These are phyloP conservation scores for Botryotinia globosa DNA, from an alignment of 2,329 filamentous ascomycete species.

Conservation along the genomic window DNA sequence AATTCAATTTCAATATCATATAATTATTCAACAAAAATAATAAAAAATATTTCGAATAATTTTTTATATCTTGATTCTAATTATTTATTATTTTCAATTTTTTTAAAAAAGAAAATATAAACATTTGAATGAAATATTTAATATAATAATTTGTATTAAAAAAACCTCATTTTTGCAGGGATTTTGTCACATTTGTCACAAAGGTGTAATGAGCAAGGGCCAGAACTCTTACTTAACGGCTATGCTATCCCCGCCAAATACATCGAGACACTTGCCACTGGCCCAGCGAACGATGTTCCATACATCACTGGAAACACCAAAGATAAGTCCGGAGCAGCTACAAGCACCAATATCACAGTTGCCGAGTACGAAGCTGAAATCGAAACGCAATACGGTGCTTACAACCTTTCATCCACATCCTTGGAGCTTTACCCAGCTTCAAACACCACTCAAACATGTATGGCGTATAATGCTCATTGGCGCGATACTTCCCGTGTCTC, in stretches of 20 bases:
- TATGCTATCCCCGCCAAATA: conserved; percentile 31
- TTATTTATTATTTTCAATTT: no score
- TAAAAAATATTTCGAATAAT: no score
- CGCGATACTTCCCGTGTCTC: conserved; percentile 32
- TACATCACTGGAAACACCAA: conserved; percentile 40
- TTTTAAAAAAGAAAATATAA: no score
- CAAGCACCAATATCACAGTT: conserved; percentile 38
- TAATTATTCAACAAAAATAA: no score
- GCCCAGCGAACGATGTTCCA: conserved; percentile 40
- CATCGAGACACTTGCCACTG: conserved; percentile 22
- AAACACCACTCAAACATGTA: conserved; percentile 29
- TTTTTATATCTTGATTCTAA: no score
- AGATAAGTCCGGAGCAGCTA: conserved; percentile 28
- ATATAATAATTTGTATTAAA: no score
- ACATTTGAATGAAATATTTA: no score
- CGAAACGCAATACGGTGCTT: conserved; percentile 22
- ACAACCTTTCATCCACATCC: conserved; percentile 18
- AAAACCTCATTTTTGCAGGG: no score
- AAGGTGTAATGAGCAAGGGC: no score
- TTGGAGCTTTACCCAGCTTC: conserved; percentile 34
- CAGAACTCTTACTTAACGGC: conserved; percentile 29
- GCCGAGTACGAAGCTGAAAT: conserved; percentile 31
- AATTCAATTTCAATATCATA: no score
- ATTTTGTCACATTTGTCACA: no score
- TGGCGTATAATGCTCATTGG: conserved; percentile 32